Evolutionary conservation across 192 early-diverging fungal genomes (phyloP).

Genomic region (Rhizophlyctis rosea): DNA sequence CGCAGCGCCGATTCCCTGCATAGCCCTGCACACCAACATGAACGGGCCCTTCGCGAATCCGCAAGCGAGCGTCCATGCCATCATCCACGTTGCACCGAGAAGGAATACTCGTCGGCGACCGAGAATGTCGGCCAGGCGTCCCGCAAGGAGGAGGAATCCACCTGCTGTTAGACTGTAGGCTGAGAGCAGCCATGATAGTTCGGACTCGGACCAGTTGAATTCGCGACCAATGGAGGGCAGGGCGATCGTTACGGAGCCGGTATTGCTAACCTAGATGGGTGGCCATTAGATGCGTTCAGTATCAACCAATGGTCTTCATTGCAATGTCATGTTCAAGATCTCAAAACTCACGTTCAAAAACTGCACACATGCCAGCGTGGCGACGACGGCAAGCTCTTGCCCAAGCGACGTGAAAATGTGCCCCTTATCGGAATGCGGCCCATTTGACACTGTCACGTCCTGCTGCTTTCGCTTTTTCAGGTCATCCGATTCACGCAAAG

Average conservation of each 20-base stretch:
- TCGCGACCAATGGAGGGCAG: conserved; percentile 1
- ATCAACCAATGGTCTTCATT: too few relatives aligned
- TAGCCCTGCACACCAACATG: background rate
- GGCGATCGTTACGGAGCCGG: conserved; percentile 2
- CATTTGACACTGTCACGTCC: too few relatives aligned
- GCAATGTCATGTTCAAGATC: too few relatives aligned
- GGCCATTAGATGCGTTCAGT: too few relatives aligned
- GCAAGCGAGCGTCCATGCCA: background rate
- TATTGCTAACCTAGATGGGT: too few relatives aligned
- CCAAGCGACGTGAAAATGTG: too few relatives aligned
- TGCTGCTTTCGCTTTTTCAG: too few relatives aligned
- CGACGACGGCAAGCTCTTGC: too few relatives aligned
- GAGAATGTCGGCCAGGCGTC: conserved; percentile 2
- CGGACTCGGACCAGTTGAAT: background rate
- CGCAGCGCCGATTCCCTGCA: conserved; percentile 6
- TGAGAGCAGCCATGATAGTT: conserved; percentile 1
- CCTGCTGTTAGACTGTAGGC: conserved; percentile 2
- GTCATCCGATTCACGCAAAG: too few relatives aligned
- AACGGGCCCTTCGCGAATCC: background rate
- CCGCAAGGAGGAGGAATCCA: conserved; percentile 1
- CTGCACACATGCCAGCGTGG: too few relatives aligned
- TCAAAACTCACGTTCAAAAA: too few relatives aligned
- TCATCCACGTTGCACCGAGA: background rate
- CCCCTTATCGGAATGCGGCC: too few relatives aligned
- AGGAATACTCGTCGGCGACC: background rate